Evolutionary conservation across 2,329 filamentous ascomycete genomes (phyloP), one percentile per base, ranked within the genome.

Genomic region (Colletotrichum simmondsii): DNA sequence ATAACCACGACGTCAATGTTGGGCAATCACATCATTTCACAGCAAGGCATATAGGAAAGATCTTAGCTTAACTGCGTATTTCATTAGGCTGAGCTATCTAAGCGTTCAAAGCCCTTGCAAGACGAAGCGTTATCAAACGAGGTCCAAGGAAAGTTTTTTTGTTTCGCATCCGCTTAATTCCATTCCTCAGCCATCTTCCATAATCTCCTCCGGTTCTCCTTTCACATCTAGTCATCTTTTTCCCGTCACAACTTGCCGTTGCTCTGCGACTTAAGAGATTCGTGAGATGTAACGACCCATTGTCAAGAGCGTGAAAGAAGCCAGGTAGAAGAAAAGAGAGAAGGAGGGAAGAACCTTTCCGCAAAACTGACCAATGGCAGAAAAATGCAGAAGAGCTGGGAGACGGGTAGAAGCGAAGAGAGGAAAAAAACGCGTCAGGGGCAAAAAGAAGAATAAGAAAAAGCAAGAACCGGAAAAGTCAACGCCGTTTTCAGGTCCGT

Each of bases 81-180:
- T 71, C 59, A 71, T 74, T 74, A 63, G 73, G 73, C 73, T 32
- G 71, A 73, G 73, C 73, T 75, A 71, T 75, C 73, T 75, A 75
- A 75, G 71, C 73, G 67, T 71, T 75, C 73, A 62, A 74, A 73
- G 73, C 71, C 73, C 62, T 53, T 56, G 46, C 12, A 64, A 35
- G 53, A 54, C 28, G 53, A 64, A 64, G 16, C 60, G 26, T 62
- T 32, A 32, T 52, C 42, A 62, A 52, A 12, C 32, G 32, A 62
- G 30, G 24, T 32, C n/a, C 42, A 62, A 62, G 60, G 60, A 62
- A 62, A 52, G 42, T 52, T 62, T 62, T 11, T 42, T 49, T n/a
- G n/a, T 62, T 42, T 7, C 42, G 26, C 19, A 12, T 49, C 32
- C 42, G 37, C 26, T 24, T 16, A 26, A 22, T 28, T 26, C 22